Evolutionary conservation across 345 rosid genomes (phyloP).

Genomic region (Lepidium sativum): DNA sequence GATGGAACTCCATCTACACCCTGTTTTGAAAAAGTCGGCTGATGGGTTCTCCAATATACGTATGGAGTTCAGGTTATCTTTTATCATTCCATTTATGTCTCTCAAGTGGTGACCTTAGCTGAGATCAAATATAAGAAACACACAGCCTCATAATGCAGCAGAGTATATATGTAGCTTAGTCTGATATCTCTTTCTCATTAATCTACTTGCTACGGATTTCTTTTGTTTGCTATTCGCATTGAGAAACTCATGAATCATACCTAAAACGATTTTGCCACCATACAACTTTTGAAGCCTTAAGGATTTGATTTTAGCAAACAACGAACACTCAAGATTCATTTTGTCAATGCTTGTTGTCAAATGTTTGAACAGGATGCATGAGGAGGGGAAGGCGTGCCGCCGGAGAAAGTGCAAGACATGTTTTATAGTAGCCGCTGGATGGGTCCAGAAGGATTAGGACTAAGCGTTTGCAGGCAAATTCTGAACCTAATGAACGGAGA

Average conservation of each 20-base stretch:
- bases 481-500: constrained; percentile 84
- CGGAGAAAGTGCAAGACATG: constrained; percentile 84
- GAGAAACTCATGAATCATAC: neutral
- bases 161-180: neutral
- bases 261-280: neutral
- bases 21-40: constrained; percentile 44
- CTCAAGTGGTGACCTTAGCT: neutral
- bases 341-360: neutral
- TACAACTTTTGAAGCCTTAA: neutral
- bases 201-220: neutral
- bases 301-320: neutral
- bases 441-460: constrained; percentile 75
- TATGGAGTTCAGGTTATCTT: constrained; percentile 67
- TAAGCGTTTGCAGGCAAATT: constrained; percentile 87
- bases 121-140: neutral
- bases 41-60: constrained; percentile 43
- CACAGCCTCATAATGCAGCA: neutral
- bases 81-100: neutral
- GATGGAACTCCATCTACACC: constrained; percentile 69
- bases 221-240: neutral
- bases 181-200: neutral
- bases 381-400: constrained; percentile 86
- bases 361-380: constrained; percentile 49
- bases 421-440: constrained; percentile 68
- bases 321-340: neutral